Evolutionary conservation across 1,139 yeast genomes (phyloP).

Genomic region (Debaryomyces fabryi): DNA sequence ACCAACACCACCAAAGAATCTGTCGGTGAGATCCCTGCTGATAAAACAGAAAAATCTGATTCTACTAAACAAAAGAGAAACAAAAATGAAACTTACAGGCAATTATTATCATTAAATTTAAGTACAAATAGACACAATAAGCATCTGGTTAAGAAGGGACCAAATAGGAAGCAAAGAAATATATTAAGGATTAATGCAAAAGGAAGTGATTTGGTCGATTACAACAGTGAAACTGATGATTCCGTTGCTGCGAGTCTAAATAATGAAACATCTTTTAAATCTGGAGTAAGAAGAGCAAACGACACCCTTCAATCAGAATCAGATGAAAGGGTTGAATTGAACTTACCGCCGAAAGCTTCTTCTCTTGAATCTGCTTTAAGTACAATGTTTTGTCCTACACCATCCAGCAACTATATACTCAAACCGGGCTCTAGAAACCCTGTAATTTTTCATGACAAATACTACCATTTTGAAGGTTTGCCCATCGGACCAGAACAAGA

Average conservation of each 20-base stretch:
- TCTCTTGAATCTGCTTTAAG: slow-evolving; percentile 48
- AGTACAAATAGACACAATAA: slow-evolving; percentile 7
- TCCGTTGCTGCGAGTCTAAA: neutral
- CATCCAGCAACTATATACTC: slow-evolving; percentile 34
- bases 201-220: slow-evolving; percentile 9
- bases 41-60: slow-evolving; percentile 7
- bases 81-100: slow-evolving; percentile 19
- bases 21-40: slow-evolving; percentile 12
- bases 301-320: neutral
- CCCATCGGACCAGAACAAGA: slow-evolving; percentile 37
- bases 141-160: neutral
- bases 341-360: slow-evolving; percentile 49
- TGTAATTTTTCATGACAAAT: slow-evolving; percentile 77
- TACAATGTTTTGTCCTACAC: slow-evolving; percentile 47
- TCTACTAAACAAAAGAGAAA: slow-evolving; percentile 12
- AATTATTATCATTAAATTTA: slow-evolving; percentile 25
- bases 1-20: slow-evolving; percentile 13
- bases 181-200: slow-evolving; percentile 11
- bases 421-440: slow-evolving; percentile 50
- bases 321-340: slow-evolving; percentile 13
- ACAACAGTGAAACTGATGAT: neutral
- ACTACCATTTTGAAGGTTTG: slow-evolving; percentile 64
- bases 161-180: slow-evolving; percentile 1
- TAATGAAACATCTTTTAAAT: neutral
- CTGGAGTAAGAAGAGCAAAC: neutral